Evolutionary conservation across 2,329 filamentous ascomycete species (phyloP).

Genomic region (Aplosporella prunicola): DNA sequence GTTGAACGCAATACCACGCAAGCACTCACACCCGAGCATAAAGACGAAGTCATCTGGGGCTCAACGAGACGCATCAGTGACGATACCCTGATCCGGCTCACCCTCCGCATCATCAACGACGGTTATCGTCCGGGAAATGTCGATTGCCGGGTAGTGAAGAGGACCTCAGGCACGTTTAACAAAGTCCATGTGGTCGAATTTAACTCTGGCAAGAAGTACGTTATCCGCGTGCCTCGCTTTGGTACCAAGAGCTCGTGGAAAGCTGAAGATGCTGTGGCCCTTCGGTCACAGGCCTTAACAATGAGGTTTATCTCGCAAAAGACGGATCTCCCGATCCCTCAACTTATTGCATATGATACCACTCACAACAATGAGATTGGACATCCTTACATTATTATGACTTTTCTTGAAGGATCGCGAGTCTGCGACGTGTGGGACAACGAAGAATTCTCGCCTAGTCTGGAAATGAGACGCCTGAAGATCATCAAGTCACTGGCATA

Average conservation of each 20-base stretch:
- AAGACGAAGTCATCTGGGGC: too few relatives aligned
- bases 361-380: constrained; percentile 13
- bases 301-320: constrained; percentile 13
- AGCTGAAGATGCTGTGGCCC: neutral
- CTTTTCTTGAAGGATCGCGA: constrained; percentile 12
- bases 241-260: constrained; percentile 1
- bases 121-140: too few relatives aligned
- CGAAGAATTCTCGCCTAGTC: neutral
- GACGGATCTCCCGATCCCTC: constrained; percentile 14
- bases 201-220: neutral
- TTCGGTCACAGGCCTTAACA: neutral
- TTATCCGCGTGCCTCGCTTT: constrained; percentile 2
- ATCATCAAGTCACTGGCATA: constrained; percentile 2
- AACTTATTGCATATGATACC: constrained; percentile 13
- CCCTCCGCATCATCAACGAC: too few relatives aligned
- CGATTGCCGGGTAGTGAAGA: too few relatives aligned
- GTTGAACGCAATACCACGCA: too few relatives aligned
- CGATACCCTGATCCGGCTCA: too few relatives aligned
- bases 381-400: constrained; percentile 17
- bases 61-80: too few relatives aligned
- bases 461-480: neutral
- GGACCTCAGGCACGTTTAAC: too few relatives aligned
- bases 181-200: constrained; percentile 3
- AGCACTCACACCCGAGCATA: too few relatives aligned
- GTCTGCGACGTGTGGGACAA: constrained; percentile 14